These are phyloP conservation scores for Infundibulicybe gibba DNA, from an alignment of 768 basidiomycete genomes.

Conservation along the genomic window DNA sequence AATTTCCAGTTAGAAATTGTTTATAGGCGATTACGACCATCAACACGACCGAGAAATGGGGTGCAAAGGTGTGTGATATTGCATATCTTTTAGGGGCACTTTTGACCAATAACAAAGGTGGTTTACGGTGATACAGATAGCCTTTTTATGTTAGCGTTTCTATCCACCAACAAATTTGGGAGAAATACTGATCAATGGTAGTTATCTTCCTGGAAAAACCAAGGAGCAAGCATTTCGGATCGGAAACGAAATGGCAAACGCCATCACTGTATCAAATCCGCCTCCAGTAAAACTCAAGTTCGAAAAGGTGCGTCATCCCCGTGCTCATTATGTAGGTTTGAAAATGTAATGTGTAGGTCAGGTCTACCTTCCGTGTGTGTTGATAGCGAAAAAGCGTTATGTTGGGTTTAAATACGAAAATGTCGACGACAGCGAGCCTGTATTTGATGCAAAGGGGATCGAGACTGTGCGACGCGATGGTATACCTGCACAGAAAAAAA, in stretches of 20 bases:
- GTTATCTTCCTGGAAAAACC: conserved; percentile 82
- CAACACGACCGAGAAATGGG: conserved; percentile 78
- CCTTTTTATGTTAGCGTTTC: conserved; percentile 63
- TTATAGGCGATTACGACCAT: conserved; percentile 79
- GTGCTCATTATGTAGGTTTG: background rate
- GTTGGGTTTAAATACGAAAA: conserved; percentile 95
- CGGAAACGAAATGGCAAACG: conserved; percentile 89
- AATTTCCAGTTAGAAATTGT: background rate
- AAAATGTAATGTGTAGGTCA: conserved; percentile 25
- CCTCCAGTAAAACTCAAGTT: conserved; percentile 94
- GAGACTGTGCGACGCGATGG: conserved; percentile 95
- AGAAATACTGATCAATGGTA: conserved; percentile 11
- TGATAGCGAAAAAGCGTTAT: conserved; percentile 98
- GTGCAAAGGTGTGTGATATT: conserved; percentile 48
- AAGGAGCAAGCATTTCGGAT: conserved; percentile 93
- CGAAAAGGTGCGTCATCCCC: conserved; percentile 67
- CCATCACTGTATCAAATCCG: conserved; percentile 83
- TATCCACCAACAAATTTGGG: background rate
- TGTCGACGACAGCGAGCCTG: conserved; percentile 72
- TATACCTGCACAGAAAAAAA: conserved; percentile 86
- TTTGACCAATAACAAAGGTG: conserved; percentile 37
- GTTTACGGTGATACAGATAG: conserved; percentile 99
- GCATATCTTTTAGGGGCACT: background rate
- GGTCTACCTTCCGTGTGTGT: conserved; percentile 92
- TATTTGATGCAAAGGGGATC: conserved; percentile 96